A percentile compares a stretch with the other conserved stretches of the same genome.
phyloP scores from a whole-genome alignment of 169 alveolate species.

The Plasmodium relictum region DNA sequence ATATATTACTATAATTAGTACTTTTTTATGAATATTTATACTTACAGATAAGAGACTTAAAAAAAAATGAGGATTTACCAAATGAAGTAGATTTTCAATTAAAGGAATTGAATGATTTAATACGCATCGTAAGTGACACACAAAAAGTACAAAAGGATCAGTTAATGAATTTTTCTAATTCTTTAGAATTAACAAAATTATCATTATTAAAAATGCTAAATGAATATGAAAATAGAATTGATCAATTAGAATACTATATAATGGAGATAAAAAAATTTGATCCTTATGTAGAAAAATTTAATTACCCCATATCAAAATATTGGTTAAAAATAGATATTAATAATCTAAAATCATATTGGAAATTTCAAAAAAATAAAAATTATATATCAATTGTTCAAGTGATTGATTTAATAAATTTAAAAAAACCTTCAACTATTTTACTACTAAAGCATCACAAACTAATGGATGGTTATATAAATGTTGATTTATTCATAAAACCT shows the following conservation, averaged over 20 bases:
- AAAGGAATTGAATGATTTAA: constrained; percentile 29
- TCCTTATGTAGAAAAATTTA: constrained; percentile 69
- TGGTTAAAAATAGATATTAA: constrained; percentile 69
- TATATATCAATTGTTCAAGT: constrained; percentile 36
- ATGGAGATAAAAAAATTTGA: constrained; percentile 71
- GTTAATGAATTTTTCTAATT: constrained; percentile 19
- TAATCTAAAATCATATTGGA: constrained; percentile 51
- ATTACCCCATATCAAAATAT: constrained; percentile 60
- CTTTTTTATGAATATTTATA: constrained; percentile 4
- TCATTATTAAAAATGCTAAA: constrained; percentile 66
- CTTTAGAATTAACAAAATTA: constrained; percentile 55
- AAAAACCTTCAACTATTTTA: constrained; percentile 38
- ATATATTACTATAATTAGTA: neutral
- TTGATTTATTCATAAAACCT: constrained; percentile 30
- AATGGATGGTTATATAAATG: constrained; percentile 54
- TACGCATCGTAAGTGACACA: constrained; percentile 42
- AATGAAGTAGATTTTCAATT: constrained; percentile 45
- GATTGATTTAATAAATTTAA: constrained; percentile 17
- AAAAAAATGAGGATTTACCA: constrained; percentile 31
- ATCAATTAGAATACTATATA: constrained; percentile 55
- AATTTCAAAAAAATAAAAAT: constrained; percentile 44
- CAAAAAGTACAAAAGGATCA: constrained; percentile 27
- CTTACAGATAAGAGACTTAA: constrained; percentile 25
- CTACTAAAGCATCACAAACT: constrained; percentile 50
- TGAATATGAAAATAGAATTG: constrained; percentile 76